Conservation (phyloP, 495 filamentous ascomycete species). For the Rostrohypoxylon terebratum region DNA sequence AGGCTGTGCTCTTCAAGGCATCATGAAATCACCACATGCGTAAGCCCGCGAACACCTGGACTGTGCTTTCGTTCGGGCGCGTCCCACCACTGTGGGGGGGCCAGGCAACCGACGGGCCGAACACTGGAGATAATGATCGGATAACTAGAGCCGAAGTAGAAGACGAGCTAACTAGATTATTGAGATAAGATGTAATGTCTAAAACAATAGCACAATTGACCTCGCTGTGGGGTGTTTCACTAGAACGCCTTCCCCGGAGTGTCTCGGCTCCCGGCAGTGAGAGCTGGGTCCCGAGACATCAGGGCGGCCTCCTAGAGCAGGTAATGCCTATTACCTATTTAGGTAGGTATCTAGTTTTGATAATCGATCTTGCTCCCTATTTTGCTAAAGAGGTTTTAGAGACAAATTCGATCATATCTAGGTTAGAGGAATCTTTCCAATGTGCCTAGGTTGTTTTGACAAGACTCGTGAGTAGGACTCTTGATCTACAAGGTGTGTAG, state of each 20-base stretch:
- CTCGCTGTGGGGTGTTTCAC: conserved; percentile 17
- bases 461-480: background rate
- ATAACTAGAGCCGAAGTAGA: background rate
- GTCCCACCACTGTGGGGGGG: conserved; percentile 11
- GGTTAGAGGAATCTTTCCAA: background rate
- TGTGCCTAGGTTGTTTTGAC: background rate
- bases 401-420: background rate
- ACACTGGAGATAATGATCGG: background rate
- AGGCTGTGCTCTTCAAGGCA: background rate
- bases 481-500: background rate
- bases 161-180: conserved; percentile 6
- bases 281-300: background rate
- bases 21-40: conserved; percentile 31
- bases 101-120: conserved; percentile 16
- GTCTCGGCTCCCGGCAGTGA: conserved; percentile 29
- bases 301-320: background rate
- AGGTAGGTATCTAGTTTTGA: conserved; percentile 5
- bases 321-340: conserved; percentile 17
- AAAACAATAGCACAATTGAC: conserved; percentile 39
- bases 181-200: conserved; percentile 6
- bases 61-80: conserved; percentile 1
- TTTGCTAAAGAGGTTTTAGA: conserved; percentile 11
- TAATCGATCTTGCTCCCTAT: background rate
- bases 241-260: conserved; percentile 27
- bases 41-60: background rate